phyloP scores from a whole-genome alignment of 805 yeast species.

The Debaryomyces tyrocola region DNA sequence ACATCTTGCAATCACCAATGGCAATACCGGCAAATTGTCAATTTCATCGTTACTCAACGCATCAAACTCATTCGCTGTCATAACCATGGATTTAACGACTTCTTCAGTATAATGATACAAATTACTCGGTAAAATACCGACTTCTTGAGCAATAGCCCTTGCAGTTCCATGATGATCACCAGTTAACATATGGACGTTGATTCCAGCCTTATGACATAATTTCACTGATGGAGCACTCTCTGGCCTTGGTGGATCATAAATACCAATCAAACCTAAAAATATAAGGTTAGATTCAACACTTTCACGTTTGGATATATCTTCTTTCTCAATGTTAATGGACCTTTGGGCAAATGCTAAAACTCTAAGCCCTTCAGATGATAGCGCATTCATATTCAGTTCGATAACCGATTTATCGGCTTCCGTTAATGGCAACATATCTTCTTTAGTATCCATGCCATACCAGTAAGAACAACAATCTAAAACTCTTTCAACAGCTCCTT shows the following conservation, averaged over 20 bases:
- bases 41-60: constrained; percentile 28
- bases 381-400: constrained; percentile 54
- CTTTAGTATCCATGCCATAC: constrained; percentile 35
- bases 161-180: constrained; percentile 84
- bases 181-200: constrained; percentile 77
- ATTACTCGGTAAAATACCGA: constrained; percentile 67
- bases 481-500: constrained; percentile 78
- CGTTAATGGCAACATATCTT: constrained; percentile 28
- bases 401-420: constrained; percentile 41
- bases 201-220: constrained; percentile 73
- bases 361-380: constrained; percentile 67
- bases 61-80: constrained; percentile 40
- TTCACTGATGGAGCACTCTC: constrained; percentile 68
- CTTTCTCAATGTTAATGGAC: constrained; percentile 15
- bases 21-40: constrained; percentile 36
- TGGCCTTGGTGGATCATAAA: constrained; percentile 76
- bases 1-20: constrained; percentile 42
- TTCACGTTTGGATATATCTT: constrained; percentile 25
- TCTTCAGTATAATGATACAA: constrained; percentile 33
- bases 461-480: constrained; percentile 55
- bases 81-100: constrained; percentile 34
- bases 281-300: constrained; percentile 52
- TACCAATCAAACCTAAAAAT: constrained; percentile 71
- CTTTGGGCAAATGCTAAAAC: constrained; percentile 70
- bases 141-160: constrained; percentile 76